Evolutionary conservation across 495 filamentous ascomycete species (phyloP).

Genomic region (Clavariopsis aquatica): DNA sequence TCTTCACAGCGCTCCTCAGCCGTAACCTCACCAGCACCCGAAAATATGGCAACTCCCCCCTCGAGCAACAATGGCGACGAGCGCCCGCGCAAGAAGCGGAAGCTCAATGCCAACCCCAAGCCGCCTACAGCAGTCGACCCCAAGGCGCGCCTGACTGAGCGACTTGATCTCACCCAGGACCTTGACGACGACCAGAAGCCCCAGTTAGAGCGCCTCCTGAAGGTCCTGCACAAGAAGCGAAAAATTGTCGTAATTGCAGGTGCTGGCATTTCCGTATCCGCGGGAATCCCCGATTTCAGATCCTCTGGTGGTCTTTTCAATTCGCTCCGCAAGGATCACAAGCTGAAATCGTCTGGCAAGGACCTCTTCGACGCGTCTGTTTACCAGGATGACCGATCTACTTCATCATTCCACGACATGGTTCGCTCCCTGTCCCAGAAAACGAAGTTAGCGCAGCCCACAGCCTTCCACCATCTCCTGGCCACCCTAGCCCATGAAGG

Average conservation of each 20-base stretch:
- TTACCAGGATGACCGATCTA: slow-evolving; percentile 85
- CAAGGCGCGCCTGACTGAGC: slow-evolving; percentile 73
- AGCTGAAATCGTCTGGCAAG: slow-evolving; percentile 90
- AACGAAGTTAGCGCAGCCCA: slow-evolving; percentile 74
- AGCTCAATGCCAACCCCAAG: slow-evolving; percentile 44
- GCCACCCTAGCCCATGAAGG: slow-evolving; percentile 87
- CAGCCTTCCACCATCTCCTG: slow-evolving; percentile 89
- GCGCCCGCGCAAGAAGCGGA: slow-evolving; percentile 73
- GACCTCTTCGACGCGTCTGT: slow-evolving; percentile 96
- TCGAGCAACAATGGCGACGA: slow-evolving; percentile 53
- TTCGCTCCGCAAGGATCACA: slow-evolving; percentile 78
- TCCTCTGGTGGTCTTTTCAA: slow-evolving; percentile 86
- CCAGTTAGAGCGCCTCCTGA: slow-evolving; percentile 68
- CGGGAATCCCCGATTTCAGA: slow-evolving; percentile 96
- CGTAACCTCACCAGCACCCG: slow-evolving; percentile 42
- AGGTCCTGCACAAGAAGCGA: slow-evolving; percentile 79
- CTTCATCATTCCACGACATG: slow-evolving; percentile 91
- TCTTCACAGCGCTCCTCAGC: slow-evolving; percentile 58
- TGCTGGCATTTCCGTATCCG: slow-evolving; percentile 93
- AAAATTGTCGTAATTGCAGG: slow-evolving; percentile 97
- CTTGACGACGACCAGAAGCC: slow-evolving; percentile 52
- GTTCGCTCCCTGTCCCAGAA: slow-evolving; percentile 80
- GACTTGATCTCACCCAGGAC: slow-evolving; percentile 66
- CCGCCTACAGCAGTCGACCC: slow-evolving; percentile 51
- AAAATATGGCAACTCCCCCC: slow-evolving; percentile 36